Base-by-base conservation (phyloP, 1,139 yeast species). In the Eremothecium sinecaudum region DNA sequence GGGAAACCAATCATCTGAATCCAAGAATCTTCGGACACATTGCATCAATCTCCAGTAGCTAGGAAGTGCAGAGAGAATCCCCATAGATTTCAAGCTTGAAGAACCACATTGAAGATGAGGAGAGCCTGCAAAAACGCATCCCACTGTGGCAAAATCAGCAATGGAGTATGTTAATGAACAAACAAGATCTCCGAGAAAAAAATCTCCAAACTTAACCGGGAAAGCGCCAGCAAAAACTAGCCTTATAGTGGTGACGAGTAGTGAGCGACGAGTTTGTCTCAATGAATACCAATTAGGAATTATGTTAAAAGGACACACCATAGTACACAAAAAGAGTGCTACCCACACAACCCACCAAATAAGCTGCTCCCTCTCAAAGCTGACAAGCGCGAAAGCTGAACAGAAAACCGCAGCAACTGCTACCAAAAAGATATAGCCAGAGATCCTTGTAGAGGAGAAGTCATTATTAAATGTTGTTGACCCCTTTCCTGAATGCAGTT, bases 1-100 rank as follows among this genome's bases (percentile, higher is more conserved):
- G 1, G 99, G 99, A 53, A 90, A 92, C 81, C 87, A 79, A 51
- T 87, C 95, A 1, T 93, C 90, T 0, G 96, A 80, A 53, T 90
- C 99, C 33, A 78, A 73, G 56, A 71, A 90, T 70, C 99, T 93
- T 47, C 99, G 66, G 19, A 79, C 56, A 59, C 98, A 90, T 56
- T 90, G 99, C 36, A 87, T 56, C 35, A 81, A 73, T 61, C 99
- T 80, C 84, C 94, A 84, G 28, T 84, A 71, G 41, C 86, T 80
- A 0, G 99, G 98, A 17, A 90, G 57, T 3, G 94, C 68, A 26
- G 84, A 69, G 46, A 87, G 68, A 45, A 87, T 82, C 3, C 97
- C 98, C 73, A 87, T 71, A 10, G 73, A 46, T 38, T 80, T 69
- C 2, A 95, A 84, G 43, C 67, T 69, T 0, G 81, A 67, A 1